These are phyloP conservation scores for Mycosphaerelloides madeirae DNA, from an alignment of 2,329 filamentous ascomycete genomes.

Conservation along the genomic window DNA sequence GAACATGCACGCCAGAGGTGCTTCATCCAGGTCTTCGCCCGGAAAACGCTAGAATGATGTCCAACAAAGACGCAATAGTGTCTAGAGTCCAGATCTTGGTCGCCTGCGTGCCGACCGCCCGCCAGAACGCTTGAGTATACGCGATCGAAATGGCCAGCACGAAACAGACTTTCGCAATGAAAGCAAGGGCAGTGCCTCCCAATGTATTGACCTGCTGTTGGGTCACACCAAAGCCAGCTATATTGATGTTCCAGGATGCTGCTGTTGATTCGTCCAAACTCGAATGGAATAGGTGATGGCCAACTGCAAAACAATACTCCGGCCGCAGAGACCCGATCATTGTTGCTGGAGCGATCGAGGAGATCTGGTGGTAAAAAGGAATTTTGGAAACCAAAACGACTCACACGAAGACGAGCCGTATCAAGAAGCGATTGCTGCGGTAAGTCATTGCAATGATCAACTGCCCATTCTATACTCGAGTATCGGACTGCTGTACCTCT, in stretches of 20 bases:
- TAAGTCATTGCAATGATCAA: no score
- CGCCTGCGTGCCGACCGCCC: background rate
- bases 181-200: conserved; percentile 16
- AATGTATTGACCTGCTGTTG: conserved; percentile 15
- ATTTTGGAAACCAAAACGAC: no score
- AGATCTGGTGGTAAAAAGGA: no score
- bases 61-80: no score
- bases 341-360: no score
- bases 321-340: conserved; percentile 4
- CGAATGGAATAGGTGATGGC: conserved; percentile 6
- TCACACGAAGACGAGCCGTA: no score
- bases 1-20: background rate
- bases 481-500: no score
- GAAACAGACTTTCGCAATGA: conserved; percentile 13
- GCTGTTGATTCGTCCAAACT: conserved; percentile 1
- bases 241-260: background rate
- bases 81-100: no score
- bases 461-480: no score
- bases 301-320: conserved; percentile 6
- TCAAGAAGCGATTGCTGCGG: no score
- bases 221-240: conserved; percentile 8
- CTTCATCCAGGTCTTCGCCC: no score
- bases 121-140: conserved; percentile 16
- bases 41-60: no score
- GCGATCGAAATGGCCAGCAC: conserved; percentile 11